Evolutionary conservation across 768 basidiomycete species (phyloP).

Genomic region (Russula sp.): DNA sequence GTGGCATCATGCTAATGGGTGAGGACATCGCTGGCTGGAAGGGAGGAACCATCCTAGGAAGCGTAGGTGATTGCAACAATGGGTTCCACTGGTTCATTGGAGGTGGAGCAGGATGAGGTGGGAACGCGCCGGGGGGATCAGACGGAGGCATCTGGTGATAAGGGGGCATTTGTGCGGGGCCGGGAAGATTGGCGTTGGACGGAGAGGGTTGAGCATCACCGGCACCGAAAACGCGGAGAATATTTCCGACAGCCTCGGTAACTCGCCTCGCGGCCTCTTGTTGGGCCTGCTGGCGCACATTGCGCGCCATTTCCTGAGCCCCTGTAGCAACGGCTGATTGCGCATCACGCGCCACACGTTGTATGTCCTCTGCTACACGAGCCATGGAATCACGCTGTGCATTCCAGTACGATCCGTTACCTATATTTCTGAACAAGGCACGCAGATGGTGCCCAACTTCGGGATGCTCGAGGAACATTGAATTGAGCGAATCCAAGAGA

Average conservation of each 20-base stretch:
- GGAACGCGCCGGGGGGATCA: neutral
- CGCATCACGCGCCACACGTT: conserved; percentile 36
- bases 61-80: neutral
- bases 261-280: conserved; percentile 59
- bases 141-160: neutral
- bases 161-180: neutral
- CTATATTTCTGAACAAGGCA: conserved; percentile 53
- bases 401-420: conserved; percentile 62
- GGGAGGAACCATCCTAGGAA: neutral
- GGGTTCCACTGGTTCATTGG: neutral
- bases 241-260: conserved; percentile 51
- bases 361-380: conserved; percentile 48
- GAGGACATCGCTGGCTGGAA: neutral
- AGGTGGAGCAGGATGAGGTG: neutral
- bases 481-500: conserved; percentile 48
- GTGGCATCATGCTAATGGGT: neutral
- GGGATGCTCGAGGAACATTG: conserved; percentile 56
- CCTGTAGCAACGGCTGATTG: conserved; percentile 30
- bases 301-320: conserved; percentile 29
- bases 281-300: conserved; percentile 44
- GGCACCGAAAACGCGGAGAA: conserved; percentile 48
- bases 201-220: conserved; percentile 1
- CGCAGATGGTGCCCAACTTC: conserved; percentile 63
- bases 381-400: conserved; percentile 53
- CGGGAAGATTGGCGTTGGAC: neutral